A percentile compares a stretch with the other conserved stretches of the same genome.
Conservation (phyloP, 2,329 filamentous ascomycete genomes). For the Calycina herbarum region DNA sequence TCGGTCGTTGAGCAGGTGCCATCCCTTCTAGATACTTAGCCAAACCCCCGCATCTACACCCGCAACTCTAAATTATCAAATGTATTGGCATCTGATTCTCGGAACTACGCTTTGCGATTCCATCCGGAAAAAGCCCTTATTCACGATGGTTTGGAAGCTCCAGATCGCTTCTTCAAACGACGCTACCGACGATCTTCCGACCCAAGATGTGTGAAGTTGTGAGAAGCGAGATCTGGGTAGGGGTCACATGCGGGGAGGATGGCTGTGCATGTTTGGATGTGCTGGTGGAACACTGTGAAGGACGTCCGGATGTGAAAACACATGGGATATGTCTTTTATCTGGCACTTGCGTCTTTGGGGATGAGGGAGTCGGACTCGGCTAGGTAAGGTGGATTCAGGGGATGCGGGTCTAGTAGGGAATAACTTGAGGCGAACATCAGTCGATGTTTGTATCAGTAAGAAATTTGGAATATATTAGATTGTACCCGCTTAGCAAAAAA, state of each 20-base stretch:
- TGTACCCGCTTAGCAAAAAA: background rate
- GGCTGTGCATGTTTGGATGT: slow-evolving; percentile 8
- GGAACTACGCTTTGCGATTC: background rate
- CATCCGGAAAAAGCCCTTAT: background rate
- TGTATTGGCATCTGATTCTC: background rate
- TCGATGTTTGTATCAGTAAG: background rate
- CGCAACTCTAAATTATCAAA: slow-evolving; percentile 2
- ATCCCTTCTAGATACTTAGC: background rate
- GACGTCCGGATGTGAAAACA: background rate
- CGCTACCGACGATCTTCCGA: slow-evolving; percentile 5
- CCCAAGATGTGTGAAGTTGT: slow-evolving; percentile 8
- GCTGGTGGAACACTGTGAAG: background rate
- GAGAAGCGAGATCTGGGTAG: slow-evolving; percentile 2
- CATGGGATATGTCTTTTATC: no score
- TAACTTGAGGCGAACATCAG: background rate
- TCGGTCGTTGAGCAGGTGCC: background rate
- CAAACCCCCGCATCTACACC: background rate
- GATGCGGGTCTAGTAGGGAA: background rate
- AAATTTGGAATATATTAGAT: background rate
- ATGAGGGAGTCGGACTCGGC: no score
- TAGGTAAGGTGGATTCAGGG: no score
- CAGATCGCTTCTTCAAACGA: slow-evolving; percentile 10
- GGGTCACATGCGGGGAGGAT: slow-evolving; percentile 2
- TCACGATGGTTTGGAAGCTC: slow-evolving; percentile 3
- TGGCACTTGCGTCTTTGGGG: no score